Evolutionary conservation across 2,329 filamentous ascomycete genomes (phyloP).

Genomic region (Fusarium ramigenum): DNA sequence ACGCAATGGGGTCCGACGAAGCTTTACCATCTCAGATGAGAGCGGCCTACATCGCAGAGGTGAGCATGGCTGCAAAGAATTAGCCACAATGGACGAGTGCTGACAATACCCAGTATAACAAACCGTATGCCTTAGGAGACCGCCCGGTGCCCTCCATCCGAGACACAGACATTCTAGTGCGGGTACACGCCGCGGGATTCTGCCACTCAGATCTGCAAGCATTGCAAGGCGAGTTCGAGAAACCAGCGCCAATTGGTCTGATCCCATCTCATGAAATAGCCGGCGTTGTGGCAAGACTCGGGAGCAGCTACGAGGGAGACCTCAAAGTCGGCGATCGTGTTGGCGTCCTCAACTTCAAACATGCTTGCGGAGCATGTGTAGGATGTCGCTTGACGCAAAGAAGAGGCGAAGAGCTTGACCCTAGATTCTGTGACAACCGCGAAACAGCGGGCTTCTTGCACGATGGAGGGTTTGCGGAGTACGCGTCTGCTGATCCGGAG

Average conservation of each 20-base stretch:
- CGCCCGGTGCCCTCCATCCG: background rate
- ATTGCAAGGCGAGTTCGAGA: constrained; percentile 9
- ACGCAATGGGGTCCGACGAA: background rate
- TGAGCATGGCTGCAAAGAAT: background rate
- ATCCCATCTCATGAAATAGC: constrained; percentile 10
- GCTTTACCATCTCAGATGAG: background rate
- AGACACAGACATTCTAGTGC: constrained; percentile 2
- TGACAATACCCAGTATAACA: background rate
- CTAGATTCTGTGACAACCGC: background rate
- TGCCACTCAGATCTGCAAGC: constrained; percentile 17
- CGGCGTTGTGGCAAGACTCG: background rate
- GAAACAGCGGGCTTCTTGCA: constrained; percentile 14
- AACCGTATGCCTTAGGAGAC: constrained; percentile 9
- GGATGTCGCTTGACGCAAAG: background rate
- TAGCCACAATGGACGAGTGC: background rate
- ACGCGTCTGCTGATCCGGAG: background rate
- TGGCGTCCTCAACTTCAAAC: constrained; percentile 12
- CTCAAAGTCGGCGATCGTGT: constrained; percentile 5
- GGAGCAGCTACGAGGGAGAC: background rate
- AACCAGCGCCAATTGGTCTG: constrained; percentile 10
- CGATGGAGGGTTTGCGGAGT: constrained; percentile 9
- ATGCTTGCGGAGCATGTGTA: background rate
- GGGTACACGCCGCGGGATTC: constrained; percentile 3
- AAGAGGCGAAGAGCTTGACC: constrained; percentile 7
- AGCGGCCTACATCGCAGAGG: constrained; percentile 4